These are phyloP conservation scores for Globisporangium mamillatum DNA, from an alignment of 352 stramenopile genomes.

Conservation along the genomic window DNA sequence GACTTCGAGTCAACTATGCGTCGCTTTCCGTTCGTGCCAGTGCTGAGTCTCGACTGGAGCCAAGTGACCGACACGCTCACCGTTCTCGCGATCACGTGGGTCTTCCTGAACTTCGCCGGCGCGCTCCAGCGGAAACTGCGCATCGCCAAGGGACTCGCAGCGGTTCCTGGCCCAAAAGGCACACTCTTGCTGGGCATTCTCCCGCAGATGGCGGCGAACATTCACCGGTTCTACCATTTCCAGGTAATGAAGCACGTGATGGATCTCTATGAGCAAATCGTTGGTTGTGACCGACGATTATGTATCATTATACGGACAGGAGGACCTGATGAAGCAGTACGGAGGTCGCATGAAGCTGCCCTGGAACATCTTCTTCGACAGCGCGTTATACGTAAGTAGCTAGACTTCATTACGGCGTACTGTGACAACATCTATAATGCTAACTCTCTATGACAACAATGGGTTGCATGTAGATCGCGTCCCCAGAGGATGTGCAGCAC, in stretches of 20 bases:
- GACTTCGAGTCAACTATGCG: background rate
- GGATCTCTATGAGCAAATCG: background rate
- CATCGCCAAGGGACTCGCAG: conserved; percentile 15
- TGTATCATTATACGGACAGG: conserved; percentile 13
- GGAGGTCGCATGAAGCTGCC: conserved; percentile 60
- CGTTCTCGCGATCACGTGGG: background rate
- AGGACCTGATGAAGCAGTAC: conserved; percentile 37
- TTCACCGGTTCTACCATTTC: conserved; percentile 18
- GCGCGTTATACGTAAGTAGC: conserved; percentile 46
- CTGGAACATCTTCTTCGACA: conserved; percentile 67
- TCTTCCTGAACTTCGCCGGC: background rate
- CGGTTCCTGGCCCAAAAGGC: conserved; percentile 15
- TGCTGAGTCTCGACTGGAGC: background rate
- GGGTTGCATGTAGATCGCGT: conserved; percentile 26
- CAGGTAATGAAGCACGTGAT: background rate
- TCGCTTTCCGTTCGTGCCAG: background rate
- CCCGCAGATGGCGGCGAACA: conserved; percentile 6
- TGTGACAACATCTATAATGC: background rate
- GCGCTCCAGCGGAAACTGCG: conserved; percentile 13
- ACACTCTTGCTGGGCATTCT: conserved; percentile 16
- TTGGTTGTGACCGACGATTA: background rate
- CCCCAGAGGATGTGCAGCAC: conserved; percentile 59
- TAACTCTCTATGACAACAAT: background rate
- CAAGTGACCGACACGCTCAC: conserved; percentile 6
- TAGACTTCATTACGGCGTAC: background rate